Evolutionary conservation across 495 filamentous ascomycete species (phyloP), one percentile per base, ranked within the genome.

Genomic region (Viridothelium virens): DNA sequence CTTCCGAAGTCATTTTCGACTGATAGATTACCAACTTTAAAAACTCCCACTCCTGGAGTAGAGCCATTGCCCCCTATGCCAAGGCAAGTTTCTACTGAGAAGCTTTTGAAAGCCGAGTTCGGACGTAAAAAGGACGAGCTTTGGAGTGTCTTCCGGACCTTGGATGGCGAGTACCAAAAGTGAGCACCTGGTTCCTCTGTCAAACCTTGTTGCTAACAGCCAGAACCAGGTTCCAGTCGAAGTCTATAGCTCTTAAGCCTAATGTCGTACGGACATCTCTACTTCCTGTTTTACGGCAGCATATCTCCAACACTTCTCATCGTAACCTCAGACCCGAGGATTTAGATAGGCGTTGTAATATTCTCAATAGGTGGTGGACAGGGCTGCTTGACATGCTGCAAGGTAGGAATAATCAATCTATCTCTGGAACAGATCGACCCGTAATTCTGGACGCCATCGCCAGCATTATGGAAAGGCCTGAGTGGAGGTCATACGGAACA

Each of bases 291-390:
- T 79, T 98, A 46, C 81, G 83, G 63, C 87, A 83, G 61, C 85
- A 91, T 69, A 82, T 85, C 56, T 75, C 84, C n/a, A 88, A 94
- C 70, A 77, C 85, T 1, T 92, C 89, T 3, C 88, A 85, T 68
- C 81, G 79, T 68, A 82, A 81, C 61, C 75, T 92, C 36, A 78
- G 84, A 38, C 82, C 91, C 5, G 94, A 97, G 79, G 91, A 96
- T 73, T 76, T 97, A 50, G 94, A 98, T 67, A 85, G 90, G 44
- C 82, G 94, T 65, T 84, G 89, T 3, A 86, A 86, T 46, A 89
- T 95, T 44, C 79, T 97, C 50, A 91, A 96, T 71, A 94, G 91
- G 73, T 98, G 94, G 94, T 98, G 94, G 94, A 90, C 84, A 46
- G 92, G 88, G 7, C 81, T 98, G 56, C 77, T 97, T 53, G 91